Base-by-base conservation (phyloP, 2,329 filamentous ascomycete species). In the Coniochaeta hoffmannii region DNA sequence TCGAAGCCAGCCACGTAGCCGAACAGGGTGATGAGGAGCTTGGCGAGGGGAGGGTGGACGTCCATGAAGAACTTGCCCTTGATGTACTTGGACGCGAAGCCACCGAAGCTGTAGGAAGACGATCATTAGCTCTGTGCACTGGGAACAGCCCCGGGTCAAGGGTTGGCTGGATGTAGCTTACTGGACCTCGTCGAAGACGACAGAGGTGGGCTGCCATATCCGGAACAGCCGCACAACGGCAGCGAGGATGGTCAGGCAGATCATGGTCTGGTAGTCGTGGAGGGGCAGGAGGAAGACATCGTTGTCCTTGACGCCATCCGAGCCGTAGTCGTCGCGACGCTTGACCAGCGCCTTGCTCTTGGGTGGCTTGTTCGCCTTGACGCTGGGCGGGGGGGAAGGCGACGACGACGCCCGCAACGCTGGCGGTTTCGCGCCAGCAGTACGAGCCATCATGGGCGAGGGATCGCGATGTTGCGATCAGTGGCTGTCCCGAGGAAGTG, bases 31-130 rank as follows among this genome's bases (percentile, higher is more conserved):
- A 99, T 93, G 63, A 99, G 85, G 69, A 99, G 84, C 78, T 99
- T 99, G 62, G 94, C 94, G 58, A 99, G 81, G 49, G 94, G 94
- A 31, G 94, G 94, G 70, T 99, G 94, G n/a, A 99, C 94, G 70
- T 99, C 94, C 94, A 99, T 99, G 73, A 99, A 99, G 82, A 99
- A 99, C 70, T 82, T 88, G 67, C 94, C 94, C 79, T 99, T 97
- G 81, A 99, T 97, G 73, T 99, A 99, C 74, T 99, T 99, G 65
- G 89, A 90, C 61, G 94, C 94, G 70, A 99, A 99, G 51, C 94
- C 94, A 71, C 94, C 94, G 71, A 99, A 99, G 75, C 91, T 96
- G 66, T 61, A 60, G 26, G 51, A 56, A 30, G 55, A 34, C 62
- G 53, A n/a, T n/a, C 17, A 65, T 65, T 38, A 62, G 62, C 34